Evolutionary conservation across 192 early-diverging fungal genomes (phyloP).

Genomic region (Linnemannia elongata): DNA sequence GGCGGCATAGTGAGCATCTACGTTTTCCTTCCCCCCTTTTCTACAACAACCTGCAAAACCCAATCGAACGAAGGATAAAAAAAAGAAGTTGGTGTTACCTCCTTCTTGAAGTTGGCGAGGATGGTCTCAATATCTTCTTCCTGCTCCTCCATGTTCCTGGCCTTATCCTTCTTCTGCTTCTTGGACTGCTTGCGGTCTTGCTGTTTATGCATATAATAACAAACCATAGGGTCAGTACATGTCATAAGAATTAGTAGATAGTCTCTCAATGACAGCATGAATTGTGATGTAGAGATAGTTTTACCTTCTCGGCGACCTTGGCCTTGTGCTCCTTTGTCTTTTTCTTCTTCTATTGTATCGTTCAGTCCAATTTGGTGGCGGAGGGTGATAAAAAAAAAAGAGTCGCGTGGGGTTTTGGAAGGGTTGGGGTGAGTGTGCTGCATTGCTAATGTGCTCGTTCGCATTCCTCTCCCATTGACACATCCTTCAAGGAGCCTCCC

Average conservation of each 20-base stretch:
- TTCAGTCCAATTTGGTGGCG: background rate
- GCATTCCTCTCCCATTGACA: too few species aligned
- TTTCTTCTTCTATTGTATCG: constrained; percentile 62
- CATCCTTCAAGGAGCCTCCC: background rate
- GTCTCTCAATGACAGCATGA: background rate
- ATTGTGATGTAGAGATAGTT: background rate
- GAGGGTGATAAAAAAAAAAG: background rate
- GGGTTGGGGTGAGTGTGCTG: background rate
- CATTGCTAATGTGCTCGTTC: background rate
- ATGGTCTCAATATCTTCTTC: constrained; percentile 80
- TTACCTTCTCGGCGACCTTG: constrained; percentile 59
- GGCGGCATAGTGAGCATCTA: constrained; percentile 5
- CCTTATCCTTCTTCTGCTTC: constrained; percentile 61
- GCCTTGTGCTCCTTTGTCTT: constrained; percentile 63
- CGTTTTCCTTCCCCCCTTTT: background rate
- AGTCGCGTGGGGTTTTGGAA: background rate
- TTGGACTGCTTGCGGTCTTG: constrained; percentile 59
- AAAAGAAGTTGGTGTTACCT: constrained; percentile 41
- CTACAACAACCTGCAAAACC: background rate
- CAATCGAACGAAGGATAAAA: background rate
- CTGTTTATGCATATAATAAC: constrained; percentile 10
- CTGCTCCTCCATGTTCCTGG: constrained; percentile 62
- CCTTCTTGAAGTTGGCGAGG: constrained; percentile 68
- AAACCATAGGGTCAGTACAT: background rate
- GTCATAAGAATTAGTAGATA: background rate